Evolutionary conservation across 192 early-diverging fungal genomes (phyloP).

Genomic region (Piromyces finnis): DNA sequence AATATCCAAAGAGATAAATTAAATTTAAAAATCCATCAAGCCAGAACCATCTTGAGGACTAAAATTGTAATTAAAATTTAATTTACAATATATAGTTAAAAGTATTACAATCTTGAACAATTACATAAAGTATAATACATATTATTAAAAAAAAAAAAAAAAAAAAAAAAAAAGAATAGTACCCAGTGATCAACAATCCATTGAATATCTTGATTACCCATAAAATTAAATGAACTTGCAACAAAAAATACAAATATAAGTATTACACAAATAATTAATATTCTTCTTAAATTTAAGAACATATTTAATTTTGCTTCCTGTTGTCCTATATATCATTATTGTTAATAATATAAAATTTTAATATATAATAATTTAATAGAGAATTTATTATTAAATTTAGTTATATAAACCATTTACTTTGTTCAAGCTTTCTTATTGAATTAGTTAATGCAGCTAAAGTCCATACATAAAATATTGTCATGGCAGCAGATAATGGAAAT

Average conservation of each 20-base stretch:
- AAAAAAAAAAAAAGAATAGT: too few relatives aligned
- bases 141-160: too few relatives aligned
- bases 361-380: too few relatives aligned
- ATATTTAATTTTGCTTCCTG: not conserved
- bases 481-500: constrained; percentile 70
- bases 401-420: too few relatives aligned
- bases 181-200: constrained; percentile 71
- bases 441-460: constrained; percentile 62
- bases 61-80: too few relatives aligned
- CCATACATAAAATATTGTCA: constrained; percentile 91
- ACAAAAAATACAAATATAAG: constrained; percentile 63
- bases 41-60: not conserved
- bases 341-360: too few relatives aligned
- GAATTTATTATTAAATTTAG: too few relatives aligned
- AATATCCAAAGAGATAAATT: constrained; percentile 65
- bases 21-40: constrained; percentile 34
- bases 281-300: constrained; percentile 19
- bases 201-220: constrained; percentile 31
- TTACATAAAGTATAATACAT: too few relatives aligned
- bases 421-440: constrained; percentile 58
- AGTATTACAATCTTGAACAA: too few relatives aligned
- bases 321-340: too few relatives aligned
- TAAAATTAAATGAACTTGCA: constrained; percentile 60
- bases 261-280: constrained; percentile 57
- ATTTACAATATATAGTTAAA: too few relatives aligned